Evolutionary conservation across 2,329 filamentous ascomycete genomes (phyloP).

Genomic region (Aspergillus ochraceus): DNA sequence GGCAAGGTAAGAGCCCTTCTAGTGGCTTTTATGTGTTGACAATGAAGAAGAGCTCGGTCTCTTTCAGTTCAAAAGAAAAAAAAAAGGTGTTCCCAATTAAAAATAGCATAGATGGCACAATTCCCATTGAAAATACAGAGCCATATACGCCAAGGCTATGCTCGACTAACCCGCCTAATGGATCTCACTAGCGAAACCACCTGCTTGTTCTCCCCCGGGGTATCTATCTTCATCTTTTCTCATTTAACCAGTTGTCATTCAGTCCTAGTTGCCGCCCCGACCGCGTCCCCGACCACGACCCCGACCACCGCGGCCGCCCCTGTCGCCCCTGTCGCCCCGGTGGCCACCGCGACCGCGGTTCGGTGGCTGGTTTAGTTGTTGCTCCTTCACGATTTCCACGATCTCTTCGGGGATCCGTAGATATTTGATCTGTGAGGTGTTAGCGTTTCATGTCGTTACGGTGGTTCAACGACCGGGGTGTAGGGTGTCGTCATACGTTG

Average conservation of each 20-base stretch:
- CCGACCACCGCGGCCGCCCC: constrained; percentile 43
- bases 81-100: background rate
- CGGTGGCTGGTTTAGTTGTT: constrained; percentile 69
- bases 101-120: constrained; percentile 22
- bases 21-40: background rate
- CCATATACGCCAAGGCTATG: constrained; percentile 43
- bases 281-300: constrained; percentile 47
- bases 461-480: background rate
- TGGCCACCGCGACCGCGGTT: constrained; percentile 42
- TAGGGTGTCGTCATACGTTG: constrained; percentile 65
- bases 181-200: constrained; percentile 29
- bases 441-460: background rate
- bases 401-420: constrained; percentile 95
- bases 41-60: no score
- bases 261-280: constrained; percentile 34
- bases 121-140: constrained; percentile 33
- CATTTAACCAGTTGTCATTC: constrained; percentile 14
- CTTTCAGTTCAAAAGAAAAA: constrained; percentile 8
- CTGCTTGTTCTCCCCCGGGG: constrained; percentile 29
- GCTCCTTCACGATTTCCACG: constrained; percentile 89
- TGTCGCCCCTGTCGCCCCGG: constrained; percentile 37
- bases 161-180: constrained; percentile 33
- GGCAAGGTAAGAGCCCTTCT: background rate
- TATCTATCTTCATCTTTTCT: constrained; percentile 34
- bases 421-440: constrained; percentile 82